Evolutionary conservation across 306 rosid species (phyloP).

Genomic region (Trifolium subterraneum): DNA sequence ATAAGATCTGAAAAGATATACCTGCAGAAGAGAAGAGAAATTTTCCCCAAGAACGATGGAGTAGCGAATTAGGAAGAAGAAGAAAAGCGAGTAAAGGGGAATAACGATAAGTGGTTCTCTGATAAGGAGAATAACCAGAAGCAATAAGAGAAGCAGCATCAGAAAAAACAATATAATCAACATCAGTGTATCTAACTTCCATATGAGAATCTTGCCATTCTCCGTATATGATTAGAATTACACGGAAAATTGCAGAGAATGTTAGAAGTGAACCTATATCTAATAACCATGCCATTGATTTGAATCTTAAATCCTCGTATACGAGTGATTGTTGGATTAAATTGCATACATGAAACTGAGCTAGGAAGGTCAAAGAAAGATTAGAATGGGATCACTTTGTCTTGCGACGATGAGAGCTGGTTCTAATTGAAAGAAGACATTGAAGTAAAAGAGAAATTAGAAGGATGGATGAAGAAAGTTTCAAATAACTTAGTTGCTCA

Average conservation of each 20-base stretch:
- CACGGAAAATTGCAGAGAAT: constrained; percentile 69
- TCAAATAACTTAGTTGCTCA: no score
- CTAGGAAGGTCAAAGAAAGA: no score
- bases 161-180: constrained; percentile 88
- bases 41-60: constrained; percentile 89
- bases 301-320: no score
- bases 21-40: constrained; percentile 89
- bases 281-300: constrained; percentile 44
- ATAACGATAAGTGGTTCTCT: constrained; percentile 86
- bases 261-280: constrained; percentile 50
- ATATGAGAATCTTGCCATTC: constrained; percentile 95
- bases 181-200: constrained; percentile 91
- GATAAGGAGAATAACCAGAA: constrained; percentile 77
- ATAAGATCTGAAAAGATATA: constrained; percentile 21
- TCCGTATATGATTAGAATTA: constrained; percentile 69
- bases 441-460: no score
- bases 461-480: no score
- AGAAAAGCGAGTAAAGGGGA: constrained; percentile 86
- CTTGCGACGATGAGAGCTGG: no score
- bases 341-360: no score
- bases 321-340: no score
- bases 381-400: no score
- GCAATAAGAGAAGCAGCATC: constrained; percentile 90
- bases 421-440: no score
- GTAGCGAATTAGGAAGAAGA: constrained; percentile 70